Conservation (phyloP, 2,329 filamentous ascomycete genomes). For the Fusarium drepaniforme region DNA sequence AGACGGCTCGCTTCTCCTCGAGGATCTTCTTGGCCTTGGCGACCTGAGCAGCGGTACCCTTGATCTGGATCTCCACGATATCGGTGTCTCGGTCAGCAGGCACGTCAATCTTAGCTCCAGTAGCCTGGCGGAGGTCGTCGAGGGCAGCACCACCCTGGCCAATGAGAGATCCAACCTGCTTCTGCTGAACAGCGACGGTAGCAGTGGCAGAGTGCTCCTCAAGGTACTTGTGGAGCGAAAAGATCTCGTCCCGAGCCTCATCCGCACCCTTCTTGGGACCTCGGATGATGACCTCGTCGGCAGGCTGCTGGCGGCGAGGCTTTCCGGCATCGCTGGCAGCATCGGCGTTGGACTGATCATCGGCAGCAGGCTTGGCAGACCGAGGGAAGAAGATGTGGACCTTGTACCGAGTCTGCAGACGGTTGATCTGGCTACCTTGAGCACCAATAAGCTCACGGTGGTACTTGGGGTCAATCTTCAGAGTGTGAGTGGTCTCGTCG, state of each 20-base stretch:
- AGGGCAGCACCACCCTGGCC: constrained; percentile 91
- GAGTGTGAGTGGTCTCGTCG: constrained; percentile 86
- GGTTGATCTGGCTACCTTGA: constrained; percentile 88
- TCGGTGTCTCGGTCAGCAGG: constrained; percentile 82
- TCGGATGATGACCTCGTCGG: constrained; percentile 91
- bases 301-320: constrained; percentile 76
- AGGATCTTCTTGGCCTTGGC: constrained; percentile 92
- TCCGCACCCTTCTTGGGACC: constrained; percentile 95
- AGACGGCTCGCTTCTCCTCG: constrained; percentile 86
- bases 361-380: constrained; percentile 69
- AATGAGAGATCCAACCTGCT: constrained; percentile 93
- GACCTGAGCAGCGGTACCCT: constrained; percentile 92
- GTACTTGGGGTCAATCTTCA: constrained; percentile 94
- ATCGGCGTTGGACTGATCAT: constrained; percentile 79
- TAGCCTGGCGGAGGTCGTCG: constrained; percentile 87
- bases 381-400: constrained; percentile 96
- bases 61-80: constrained; percentile 88
- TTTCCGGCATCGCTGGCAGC: constrained; percentile 76
- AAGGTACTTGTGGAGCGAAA: constrained; percentile 88
- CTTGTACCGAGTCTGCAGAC: constrained; percentile 91
- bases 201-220: constrained; percentile 88
- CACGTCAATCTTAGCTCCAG: constrained; percentile 91
- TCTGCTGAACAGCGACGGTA: constrained; percentile 87
- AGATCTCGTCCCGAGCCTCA: constrained; percentile 90
- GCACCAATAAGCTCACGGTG: constrained; percentile 94